Base-by-base conservation (phyloP, 2,329 filamentous ascomycete species). In the Cladosporium sp. region DNA sequence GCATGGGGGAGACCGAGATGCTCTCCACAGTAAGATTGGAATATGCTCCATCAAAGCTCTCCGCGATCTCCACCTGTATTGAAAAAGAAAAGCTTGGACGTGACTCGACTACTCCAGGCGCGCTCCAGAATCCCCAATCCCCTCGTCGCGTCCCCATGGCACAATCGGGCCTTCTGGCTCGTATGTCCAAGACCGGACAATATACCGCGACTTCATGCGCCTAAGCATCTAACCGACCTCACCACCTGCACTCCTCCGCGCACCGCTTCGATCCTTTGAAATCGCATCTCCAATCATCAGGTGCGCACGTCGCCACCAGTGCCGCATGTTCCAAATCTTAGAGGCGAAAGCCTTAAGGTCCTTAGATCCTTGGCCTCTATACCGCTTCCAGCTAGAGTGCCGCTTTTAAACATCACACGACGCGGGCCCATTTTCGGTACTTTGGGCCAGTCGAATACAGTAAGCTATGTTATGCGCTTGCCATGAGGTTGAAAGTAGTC, bases 51-150 rank as follows among this genome's bases (percentile, higher is more conserved):
- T 28, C n/a, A 26, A 30, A 32, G 39, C 39, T 46, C 54, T 57
- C 56, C 56, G 56, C 56, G 23, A 34, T 57, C 54, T 57, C 54
- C 54, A 57, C 54, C 32, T 39, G 21, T 32, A 57, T 32, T 51
- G 39, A 8, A 82, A 5, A 84, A 43, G n/a, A 43, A 32, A 32
- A 28, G 51, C 51, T 87, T 56, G 74, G 79, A 53, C 85, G 81
- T 6, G 25, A 21, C 51, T 54, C 51, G 51, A 54, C 68, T 81
- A 84, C 36, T 85, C 85, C 54, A 82, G 83, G 23, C 86, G 81
- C 82, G 81, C 82, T 85, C 28, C 68, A 71, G 32, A 32, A 57
- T 46, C 39, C 30, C 30, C 30, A 74, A 75, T 67, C 73, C 84
- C 18, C 76, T 84, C 34, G 76, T 85, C 65, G 79, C 82, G 67